Evolutionary conservation across 441 rosid species (phyloP).

Genomic region (Capsella rubella): DNA sequence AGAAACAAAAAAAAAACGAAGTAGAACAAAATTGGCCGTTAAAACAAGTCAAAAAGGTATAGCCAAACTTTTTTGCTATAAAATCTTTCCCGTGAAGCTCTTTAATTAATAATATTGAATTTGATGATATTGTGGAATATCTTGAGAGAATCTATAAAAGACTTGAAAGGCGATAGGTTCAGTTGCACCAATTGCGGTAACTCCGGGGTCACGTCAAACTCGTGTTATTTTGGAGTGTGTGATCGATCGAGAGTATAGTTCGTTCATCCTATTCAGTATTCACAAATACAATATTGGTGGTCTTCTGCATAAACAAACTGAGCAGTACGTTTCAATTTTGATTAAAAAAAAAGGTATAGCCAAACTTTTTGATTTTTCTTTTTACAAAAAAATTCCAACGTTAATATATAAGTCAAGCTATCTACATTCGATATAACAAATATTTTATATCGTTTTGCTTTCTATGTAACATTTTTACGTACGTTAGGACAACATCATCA

Average conservation of each 20-base stretch:
- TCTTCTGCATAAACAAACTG: background rate
- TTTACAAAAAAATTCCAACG: too few species aligned
- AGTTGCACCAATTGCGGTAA: conserved; percentile 8
- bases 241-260: background rate
- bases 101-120: background rate
- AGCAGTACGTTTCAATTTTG: background rate
- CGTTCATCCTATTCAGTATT: background rate
- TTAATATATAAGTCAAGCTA: too few species aligned
- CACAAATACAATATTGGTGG: background rate
- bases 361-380: background rate
- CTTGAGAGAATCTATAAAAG: conserved; percentile 33
- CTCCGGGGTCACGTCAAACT: conserved; percentile 21
- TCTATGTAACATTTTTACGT: too few species aligned
- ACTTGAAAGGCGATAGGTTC: conserved; percentile 28
- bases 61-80: conserved; percentile 30
- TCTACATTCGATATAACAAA: background rate
- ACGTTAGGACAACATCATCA: too few species aligned
- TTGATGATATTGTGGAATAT: background rate
- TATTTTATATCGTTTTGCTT: too few species aligned
- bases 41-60: conserved; percentile 25
- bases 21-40: background rate
- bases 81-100: conserved; percentile 34
- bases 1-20: background rate
- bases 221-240: background rate
- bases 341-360: too few species aligned